Evolutionary conservation across 345 rosid species (phyloP).

Genomic region (Turnera subulata): DNA sequence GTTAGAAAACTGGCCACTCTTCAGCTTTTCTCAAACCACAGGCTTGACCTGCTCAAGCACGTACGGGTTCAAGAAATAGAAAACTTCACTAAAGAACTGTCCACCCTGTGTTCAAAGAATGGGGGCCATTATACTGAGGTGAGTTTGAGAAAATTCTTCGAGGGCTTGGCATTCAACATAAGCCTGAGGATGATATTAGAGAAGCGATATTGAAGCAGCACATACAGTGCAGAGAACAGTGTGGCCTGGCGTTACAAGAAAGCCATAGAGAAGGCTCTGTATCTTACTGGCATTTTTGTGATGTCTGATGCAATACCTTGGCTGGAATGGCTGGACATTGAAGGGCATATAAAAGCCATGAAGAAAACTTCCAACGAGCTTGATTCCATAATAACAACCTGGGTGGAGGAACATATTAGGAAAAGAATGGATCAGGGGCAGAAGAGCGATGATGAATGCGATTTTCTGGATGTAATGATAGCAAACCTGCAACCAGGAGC

Average conservation of each 20-base stretch:
- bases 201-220: slow-evolving; percentile 29
- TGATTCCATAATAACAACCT: slow-evolving; percentile 36
- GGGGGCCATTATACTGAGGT: slow-evolving; percentile 5
- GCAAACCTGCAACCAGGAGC: slow-evolving; percentile 31
- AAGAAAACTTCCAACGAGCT: slow-evolving; percentile 42
- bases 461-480: slow-evolving; percentile 57
- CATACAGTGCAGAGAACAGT: slow-evolving; percentile 19
- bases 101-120: slow-evolving; percentile 5
- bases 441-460: slow-evolving; percentile 19
- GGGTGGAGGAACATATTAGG: slow-evolving; percentile 54
- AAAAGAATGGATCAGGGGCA: slow-evolving; percentile 8
- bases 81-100: slow-evolving; percentile 39
- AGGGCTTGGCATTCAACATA: slow-evolving; percentile 48
- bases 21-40: slow-evolving; percentile 48
- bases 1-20: slow-evolving; percentile 51
- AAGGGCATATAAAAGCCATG: slow-evolving; percentile 41
- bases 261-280: slow-evolving; percentile 36
- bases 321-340: slow-evolving; percentile 53
- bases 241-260: slow-evolving; percentile 45
- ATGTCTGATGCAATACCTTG: slow-evolving; percentile 52
- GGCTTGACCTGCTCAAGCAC: slow-evolving; percentile 40
- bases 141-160: slow-evolving; percentile 35
- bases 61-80: slow-evolving; percentile 40
- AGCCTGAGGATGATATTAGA: slow-evolving; percentile 47
- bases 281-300: slow-evolving; percentile 33